These are phyloP conservation scores for Candida ipomoeae DNA, from an alignment of 805 yeast species.

Conservation along the genomic window DNA sequence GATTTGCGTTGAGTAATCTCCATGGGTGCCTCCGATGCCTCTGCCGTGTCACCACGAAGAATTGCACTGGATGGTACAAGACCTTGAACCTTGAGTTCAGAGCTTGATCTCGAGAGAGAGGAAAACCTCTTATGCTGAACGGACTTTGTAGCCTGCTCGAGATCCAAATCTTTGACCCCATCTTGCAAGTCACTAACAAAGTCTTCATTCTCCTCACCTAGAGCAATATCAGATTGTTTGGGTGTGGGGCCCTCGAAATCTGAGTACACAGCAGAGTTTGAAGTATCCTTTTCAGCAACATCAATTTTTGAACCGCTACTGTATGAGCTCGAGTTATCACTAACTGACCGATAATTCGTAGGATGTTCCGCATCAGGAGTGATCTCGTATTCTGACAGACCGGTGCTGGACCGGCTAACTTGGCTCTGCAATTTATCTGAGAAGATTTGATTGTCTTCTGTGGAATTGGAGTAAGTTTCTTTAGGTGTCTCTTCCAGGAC, in stretches of 20 bases:
- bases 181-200: not conserved
- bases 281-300: not conserved
- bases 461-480: not conserved
- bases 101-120: conserved; percentile 15
- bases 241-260: not conserved
- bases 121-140: conserved; percentile 3
- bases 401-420: conserved; percentile 1
- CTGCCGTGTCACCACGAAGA: conserved; percentile 7
- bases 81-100: conserved; percentile 15
- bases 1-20: conserved; percentile 21
- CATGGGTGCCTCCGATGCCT: not conserved
- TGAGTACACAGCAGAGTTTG: not conserved
- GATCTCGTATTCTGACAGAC: not conserved
- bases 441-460: not conserved
- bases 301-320: not conserved
- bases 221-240: not conserved
- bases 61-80: conserved; percentile 13
- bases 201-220: not conserved
- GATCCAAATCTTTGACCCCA: not conserved
- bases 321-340: conserved; percentile 1
- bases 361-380: not conserved
- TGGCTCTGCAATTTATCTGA: not conserved
- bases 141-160: not conserved
- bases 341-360: not conserved
- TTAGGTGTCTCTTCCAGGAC: conserved; percentile 3